phyloP scores from a whole-genome alignment of 164 flowering plant species.

The Chimonanthus praecox region DNA sequence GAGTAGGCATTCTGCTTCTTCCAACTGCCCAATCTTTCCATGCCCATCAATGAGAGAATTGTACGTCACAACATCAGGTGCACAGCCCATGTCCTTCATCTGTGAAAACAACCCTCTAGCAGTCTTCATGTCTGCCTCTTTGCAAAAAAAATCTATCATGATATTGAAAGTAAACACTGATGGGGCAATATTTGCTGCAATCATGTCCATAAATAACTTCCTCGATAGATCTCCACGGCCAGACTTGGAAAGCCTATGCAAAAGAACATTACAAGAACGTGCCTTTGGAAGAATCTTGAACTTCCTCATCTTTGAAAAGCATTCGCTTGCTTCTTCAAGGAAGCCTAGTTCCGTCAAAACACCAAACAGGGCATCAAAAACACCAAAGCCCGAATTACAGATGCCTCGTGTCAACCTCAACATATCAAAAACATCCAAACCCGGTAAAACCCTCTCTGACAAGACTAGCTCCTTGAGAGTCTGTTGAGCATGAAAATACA shows the following conservation, averaged over 20 bases:
- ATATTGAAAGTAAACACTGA: constrained; percentile 72
- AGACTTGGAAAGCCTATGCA: constrained; percentile 49
- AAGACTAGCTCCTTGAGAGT: constrained; percentile 39
- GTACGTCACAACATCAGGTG: constrained; percentile 71
- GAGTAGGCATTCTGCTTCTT: constrained; percentile 41
- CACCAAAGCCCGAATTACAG: constrained; percentile 50
- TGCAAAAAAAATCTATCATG: constrained; percentile 62
- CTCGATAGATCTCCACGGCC: constrained; percentile 33
- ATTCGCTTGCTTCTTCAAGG: constrained; percentile 62
- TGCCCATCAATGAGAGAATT: constrained; percentile 72
- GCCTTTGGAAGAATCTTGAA: constrained; percentile 49
- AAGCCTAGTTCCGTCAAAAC: constrained; percentile 54
- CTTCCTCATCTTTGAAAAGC: constrained; percentile 59
- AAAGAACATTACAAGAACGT: constrained; percentile 63
- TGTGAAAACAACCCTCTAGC: constrained; percentile 45
- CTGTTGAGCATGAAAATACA: constrained; percentile 49
- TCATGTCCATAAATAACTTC: constrained; percentile 59
- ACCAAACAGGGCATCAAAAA: constrained; percentile 70
- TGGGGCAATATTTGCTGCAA: constrained; percentile 39
- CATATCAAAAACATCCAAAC: constrained; percentile 42
- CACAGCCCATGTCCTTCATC: constrained; percentile 51
- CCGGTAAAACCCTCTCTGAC: constrained; percentile 20
- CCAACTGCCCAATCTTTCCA: constrained; percentile 64
- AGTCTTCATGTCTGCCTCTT: constrained; percentile 53
- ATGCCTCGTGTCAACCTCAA: constrained; percentile 54